Evolutionary conservation across 305 asterid genomes (phyloP).

Genomic region (Vinca major): DNA sequence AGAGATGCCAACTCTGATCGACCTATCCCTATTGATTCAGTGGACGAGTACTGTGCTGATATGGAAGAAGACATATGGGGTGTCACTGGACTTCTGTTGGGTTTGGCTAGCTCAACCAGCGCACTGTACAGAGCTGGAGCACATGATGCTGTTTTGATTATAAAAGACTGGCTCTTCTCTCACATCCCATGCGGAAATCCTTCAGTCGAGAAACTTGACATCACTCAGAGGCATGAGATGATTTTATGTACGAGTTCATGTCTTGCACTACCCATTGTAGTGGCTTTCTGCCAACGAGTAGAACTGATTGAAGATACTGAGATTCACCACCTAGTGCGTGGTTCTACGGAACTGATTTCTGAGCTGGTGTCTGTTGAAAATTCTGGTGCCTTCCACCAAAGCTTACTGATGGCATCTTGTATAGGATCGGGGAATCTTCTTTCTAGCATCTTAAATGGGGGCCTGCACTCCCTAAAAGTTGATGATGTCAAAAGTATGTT

Average conservation of each 20-base stretch:
- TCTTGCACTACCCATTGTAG: conserved; percentile 60
- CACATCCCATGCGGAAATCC: conserved; percentile 43
- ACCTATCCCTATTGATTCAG: conserved; percentile 26
- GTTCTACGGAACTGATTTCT: conserved; percentile 47
- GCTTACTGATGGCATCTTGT: conserved; percentile 78
- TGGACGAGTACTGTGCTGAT: conserved; percentile 28
- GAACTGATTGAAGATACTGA: conserved; percentile 66
- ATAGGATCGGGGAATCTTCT: conserved; percentile 79
- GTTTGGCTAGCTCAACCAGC: conserved; percentile 65
- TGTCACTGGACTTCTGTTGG: conserved; percentile 74
- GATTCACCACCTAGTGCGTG: conserved; percentile 40
- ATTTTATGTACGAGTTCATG: conserved; percentile 66
- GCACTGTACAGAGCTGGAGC: conserved; percentile 78
- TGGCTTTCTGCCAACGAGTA: conserved; percentile 64
- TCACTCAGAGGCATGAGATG: conserved; percentile 25
- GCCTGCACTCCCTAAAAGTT: conserved; percentile 47
- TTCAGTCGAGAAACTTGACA: conserved; percentile 22
- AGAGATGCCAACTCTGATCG: conserved; percentile 26
- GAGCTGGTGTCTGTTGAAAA: conserved; percentile 42
- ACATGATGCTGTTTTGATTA: conserved; percentile 48
- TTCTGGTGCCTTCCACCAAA: conserved; percentile 48
- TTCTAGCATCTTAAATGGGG: conserved; percentile 44
- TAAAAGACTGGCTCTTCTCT: conserved; percentile 57
- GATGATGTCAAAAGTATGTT: conserved; percentile 51
- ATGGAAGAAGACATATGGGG: conserved; percentile 86